A percentile compares a stretch with the other conserved stretches of the same genome.
phyloP scores from a whole-genome alignment of 1,139 yeast genomes.

The Zhuliangozyma parablackwelliae region DNA sequence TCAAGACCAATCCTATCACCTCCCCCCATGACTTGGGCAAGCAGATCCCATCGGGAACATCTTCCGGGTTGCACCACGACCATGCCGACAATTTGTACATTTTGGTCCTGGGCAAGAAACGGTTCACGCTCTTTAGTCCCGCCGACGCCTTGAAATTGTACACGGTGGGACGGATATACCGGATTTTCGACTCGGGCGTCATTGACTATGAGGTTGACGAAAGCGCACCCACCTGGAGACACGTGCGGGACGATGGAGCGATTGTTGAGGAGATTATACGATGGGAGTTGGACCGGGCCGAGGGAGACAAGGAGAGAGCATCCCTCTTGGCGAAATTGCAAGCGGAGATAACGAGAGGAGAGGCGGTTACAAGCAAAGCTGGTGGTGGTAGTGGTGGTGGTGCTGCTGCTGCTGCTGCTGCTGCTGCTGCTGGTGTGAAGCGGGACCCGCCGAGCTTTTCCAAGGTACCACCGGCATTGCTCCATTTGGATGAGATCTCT shows the following conservation, averaged over 20 bases:
- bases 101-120: conserved; percentile 54
- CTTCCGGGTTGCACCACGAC: conserved; percentile 79
- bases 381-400: no score
- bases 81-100: conserved; percentile 73
- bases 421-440: no score
- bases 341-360: conserved; percentile 13
- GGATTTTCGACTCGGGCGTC: conserved; percentile 55
- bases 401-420: no score
- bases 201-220: conserved; percentile 55
- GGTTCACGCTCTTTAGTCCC: conserved; percentile 66
- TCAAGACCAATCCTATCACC: conserved; percentile 2
- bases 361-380: conserved; percentile 7
- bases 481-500: conserved; percentile 53
- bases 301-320: conserved; percentile 8
- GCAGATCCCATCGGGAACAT: conserved; percentile 51
- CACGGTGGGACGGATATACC: conserved; percentile 55
- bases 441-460: conserved; percentile 61
- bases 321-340: conserved; percentile 11
- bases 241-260: conserved; percentile 61
- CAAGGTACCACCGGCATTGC: conserved; percentile 53
- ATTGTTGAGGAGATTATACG: conserved; percentile 42
- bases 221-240: conserved; percentile 55
- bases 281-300: conserved; percentile 24
- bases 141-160: conserved; percentile 51
- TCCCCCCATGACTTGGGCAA: conserved; percentile 34